Evolutionary conservation across 2,329 filamentous ascomycete genomes (phyloP).

Genomic region (Sporothrix brunneoviolacea): DNA sequence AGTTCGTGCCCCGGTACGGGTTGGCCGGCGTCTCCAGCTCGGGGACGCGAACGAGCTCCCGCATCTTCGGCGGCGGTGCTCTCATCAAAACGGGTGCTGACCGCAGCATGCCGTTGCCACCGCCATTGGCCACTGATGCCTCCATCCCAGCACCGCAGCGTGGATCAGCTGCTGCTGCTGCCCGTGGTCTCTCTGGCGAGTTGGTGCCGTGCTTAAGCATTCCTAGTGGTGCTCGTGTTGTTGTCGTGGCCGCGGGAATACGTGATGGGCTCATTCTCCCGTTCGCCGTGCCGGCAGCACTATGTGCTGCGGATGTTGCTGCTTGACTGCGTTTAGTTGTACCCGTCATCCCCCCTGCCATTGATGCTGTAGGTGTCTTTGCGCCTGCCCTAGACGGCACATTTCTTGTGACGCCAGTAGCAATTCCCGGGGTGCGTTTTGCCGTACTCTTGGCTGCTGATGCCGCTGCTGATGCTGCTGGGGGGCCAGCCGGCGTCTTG

Average conservation of each 20-base stretch:
- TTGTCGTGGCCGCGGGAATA: slow-evolving; percentile 46
- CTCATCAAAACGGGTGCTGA: slow-evolving; percentile 50
- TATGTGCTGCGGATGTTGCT: slow-evolving; percentile 20
- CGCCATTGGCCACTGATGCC: slow-evolving; percentile 12
- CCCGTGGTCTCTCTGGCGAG: slow-evolving; percentile 66
- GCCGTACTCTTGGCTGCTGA: slow-evolving; percentile 9
- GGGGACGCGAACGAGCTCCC: slow-evolving; percentile 57
- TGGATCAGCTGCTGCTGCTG: slow-evolving; percentile 28
- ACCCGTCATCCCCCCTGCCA: slow-evolving; percentile 29
- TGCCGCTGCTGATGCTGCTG: slow-evolving; percentile 33
- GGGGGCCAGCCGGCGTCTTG: slow-evolving; percentile 63
- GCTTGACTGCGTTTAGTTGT: slow-evolving; percentile 27
- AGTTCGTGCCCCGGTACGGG: slow-evolving; percentile 41
- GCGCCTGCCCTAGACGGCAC: slow-evolving; percentile 34
- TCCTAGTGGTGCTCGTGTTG: slow-evolving; percentile 55
- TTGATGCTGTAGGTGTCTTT: slow-evolving; percentile 55
- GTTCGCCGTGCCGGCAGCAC: slow-evolving; percentile 15
- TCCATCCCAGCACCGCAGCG: not conserved
- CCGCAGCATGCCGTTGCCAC: slow-evolving; percentile 40
- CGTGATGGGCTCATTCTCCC: slow-evolving; percentile 54
- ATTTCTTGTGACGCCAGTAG: slow-evolving; percentile 1
- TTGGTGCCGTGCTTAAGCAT: slow-evolving; percentile 66
- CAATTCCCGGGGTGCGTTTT: slow-evolving; percentile 19
- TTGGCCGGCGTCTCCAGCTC: slow-evolving; percentile 45
- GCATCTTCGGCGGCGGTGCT: slow-evolving; percentile 86